A percentile compares a stretch with the other conserved stretches of the same genome.
phyloP scores from a whole-genome alignment of 805 yeast genomes.

The Pichia californica region DNA sequence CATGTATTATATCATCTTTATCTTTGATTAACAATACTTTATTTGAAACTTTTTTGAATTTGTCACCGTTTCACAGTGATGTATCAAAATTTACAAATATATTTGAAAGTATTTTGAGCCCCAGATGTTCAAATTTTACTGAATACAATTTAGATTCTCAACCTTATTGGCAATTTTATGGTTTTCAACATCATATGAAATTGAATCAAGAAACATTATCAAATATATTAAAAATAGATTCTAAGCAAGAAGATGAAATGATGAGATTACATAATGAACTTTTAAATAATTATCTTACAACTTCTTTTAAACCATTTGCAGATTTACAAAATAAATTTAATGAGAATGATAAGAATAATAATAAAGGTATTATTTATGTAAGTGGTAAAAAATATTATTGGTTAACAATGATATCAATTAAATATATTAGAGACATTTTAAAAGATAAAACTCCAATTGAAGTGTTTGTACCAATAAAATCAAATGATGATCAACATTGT shows the following conservation, averaged over 20 bases:
- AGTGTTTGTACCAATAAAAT: slow-evolving; percentile 39
- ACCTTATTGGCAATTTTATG: slow-evolving; percentile 28
- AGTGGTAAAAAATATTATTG: slow-evolving; percentile 26
- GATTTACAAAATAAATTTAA: slow-evolving; percentile 9
- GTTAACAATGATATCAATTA: slow-evolving; percentile 27
- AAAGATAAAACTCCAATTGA: slow-evolving; percentile 37
- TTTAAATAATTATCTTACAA: slow-evolving; percentile 14
- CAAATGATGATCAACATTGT: slow-evolving; percentile 40
- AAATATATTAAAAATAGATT: slow-evolving; percentile 18
- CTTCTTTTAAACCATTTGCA: slow-evolving; percentile 12
- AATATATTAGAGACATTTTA: slow-evolving; percentile 24
- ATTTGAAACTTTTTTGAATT: neutral
- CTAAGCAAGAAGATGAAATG: slow-evolving; percentile 23
- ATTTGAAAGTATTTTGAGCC: slow-evolving; percentile 11
- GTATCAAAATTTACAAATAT: slow-evolving; percentile 6
- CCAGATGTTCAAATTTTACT: slow-evolving; percentile 23
- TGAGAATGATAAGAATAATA: slow-evolving; percentile 11
- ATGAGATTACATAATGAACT: slow-evolving; percentile 17
- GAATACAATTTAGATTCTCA: slow-evolving; percentile 18
- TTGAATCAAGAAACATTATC: slow-evolving; percentile 18
- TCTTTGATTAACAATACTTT: neutral
- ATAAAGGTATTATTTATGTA: slow-evolving; percentile 27
- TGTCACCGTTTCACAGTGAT: slow-evolving; percentile 2
- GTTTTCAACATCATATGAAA: slow-evolving; percentile 21
- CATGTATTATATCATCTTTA: neutral